A percentile compares a stretch with the other conserved stretches of the same genome.
These are phyloP conservation scores for Uronychia setigera DNA, from an alignment of 73 alveolate genomes.

Conservation along the genomic window DNA sequence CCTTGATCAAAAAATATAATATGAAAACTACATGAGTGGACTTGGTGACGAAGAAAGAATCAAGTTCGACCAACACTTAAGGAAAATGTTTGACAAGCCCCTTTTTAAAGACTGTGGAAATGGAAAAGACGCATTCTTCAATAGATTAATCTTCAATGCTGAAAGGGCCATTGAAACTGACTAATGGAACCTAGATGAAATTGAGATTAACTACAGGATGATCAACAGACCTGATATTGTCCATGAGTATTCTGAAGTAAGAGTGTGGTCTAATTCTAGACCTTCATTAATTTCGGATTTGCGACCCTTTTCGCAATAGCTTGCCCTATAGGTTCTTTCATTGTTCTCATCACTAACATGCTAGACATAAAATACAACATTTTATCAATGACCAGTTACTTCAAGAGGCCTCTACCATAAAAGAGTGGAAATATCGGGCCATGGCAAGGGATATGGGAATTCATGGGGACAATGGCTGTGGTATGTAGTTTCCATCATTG, in stretches of 20 bases:
- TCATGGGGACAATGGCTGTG: slow-evolving; percentile 45
- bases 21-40: not conserved
- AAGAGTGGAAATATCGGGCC: slow-evolving; percentile 38
- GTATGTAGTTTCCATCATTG: not conserved
- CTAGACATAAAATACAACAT: slow-evolving; percentile 23
- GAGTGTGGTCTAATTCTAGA: not conserved
- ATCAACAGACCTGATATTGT: slow-evolving; percentile 5
- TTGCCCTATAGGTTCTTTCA: slow-evolving; percentile 50
- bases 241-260: slow-evolving; percentile 22
- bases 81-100: not conserved
- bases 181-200: slow-evolving; percentile 14
- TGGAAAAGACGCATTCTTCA: not conserved
- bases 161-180: not conserved
- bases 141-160: slow-evolving; percentile 40
- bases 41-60: not conserved
- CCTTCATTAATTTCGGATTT: slow-evolving; percentile 46
- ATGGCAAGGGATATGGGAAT: slow-evolving; percentile 47
- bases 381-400: not conserved
- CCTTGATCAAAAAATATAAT: not conserved
- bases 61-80: not conserved
- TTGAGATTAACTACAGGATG: slow-evolving; percentile 49
- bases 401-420: slow-evolving; percentile 19
- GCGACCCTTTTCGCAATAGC: slow-evolving; percentile 40
- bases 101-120: not conserved
- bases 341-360: slow-evolving; percentile 34